Percentiles rank a stretch among this genome's conserved stretches.
phyloP scores from a whole-genome alignment of 129 eudicot genomes.

The Artemisia annua region DNA sequence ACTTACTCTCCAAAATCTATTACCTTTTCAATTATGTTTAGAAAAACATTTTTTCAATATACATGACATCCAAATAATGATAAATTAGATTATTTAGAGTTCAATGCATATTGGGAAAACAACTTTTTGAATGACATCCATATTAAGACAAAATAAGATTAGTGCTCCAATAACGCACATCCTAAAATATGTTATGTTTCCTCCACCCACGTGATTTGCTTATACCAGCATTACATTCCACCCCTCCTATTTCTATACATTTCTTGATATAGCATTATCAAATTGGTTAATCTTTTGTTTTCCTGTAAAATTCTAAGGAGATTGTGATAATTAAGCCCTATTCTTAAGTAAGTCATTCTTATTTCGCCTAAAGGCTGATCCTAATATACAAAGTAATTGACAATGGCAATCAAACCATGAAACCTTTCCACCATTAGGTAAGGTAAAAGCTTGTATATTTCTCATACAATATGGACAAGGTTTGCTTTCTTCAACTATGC shows the following conservation, averaged over 20 bases:
- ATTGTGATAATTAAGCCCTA: neutral
- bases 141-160: slow-evolving; percentile 21
- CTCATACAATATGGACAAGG: slow-evolving; percentile 3
- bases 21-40: neutral
- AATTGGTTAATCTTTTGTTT: slow-evolving; percentile 2
- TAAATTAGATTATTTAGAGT: too few species aligned
- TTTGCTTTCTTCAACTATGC: neutral
- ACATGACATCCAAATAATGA: neutral
- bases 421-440: neutral
- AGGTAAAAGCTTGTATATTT: neutral
- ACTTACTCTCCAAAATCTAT: slow-evolving; percentile 22
- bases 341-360: neutral
- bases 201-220: neutral
- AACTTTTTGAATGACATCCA: slow-evolving; percentile 22
- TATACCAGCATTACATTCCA: neutral
- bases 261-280: slow-evolving; percentile 4
- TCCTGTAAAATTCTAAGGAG: neutral
- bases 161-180: slow-evolving; percentile 22
- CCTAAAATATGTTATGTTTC: neutral
- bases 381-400: neutral
- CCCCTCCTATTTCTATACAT: neutral
- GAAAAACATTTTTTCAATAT: slow-evolving; percentile 18
- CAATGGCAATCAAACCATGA: slow-evolving; percentile 30
- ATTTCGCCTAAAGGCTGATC: slow-evolving; percentile 8
- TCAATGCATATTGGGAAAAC: too few species aligned